Conservation (phyloP, 495 filamentous ascomycete species). For the Xylaria longipes region DNA sequence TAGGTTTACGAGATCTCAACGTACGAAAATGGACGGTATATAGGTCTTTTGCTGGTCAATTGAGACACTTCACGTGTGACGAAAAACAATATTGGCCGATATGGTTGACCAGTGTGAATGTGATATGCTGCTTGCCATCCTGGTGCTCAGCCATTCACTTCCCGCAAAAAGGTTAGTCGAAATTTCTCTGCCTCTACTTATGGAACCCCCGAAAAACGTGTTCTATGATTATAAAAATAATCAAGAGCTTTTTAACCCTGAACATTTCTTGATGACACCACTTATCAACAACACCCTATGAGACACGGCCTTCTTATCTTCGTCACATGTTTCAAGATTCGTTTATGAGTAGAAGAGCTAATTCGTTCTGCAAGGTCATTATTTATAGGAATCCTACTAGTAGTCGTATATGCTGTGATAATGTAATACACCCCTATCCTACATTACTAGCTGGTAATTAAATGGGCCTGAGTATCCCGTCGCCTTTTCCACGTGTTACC, state of each 20-base stretch:
- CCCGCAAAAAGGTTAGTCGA: slow-evolving; percentile 52
- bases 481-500: not conserved
- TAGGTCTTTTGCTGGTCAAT: slow-evolving; percentile 56
- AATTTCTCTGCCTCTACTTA: slow-evolving; percentile 21
- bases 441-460: not conserved
- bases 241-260: slow-evolving; percentile 66
- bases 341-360: not conserved
- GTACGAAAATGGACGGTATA: slow-evolving; percentile 43
- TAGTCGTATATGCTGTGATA: not conserved
- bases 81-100: slow-evolving; percentile 18
- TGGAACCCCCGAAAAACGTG: slow-evolving; percentile 29
- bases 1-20: slow-evolving; percentile 45
- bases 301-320: slow-evolving; percentile 49
- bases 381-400: not conserved
- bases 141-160: slow-evolving; percentile 18
- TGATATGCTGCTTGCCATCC: slow-evolving; percentile 32
- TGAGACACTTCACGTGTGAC: slow-evolving; percentile 41
- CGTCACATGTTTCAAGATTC: slow-evolving; percentile 11
- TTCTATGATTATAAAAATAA: slow-evolving; percentile 59
- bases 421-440: not conserved
- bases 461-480: not conserved
- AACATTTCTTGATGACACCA: slow-evolving; percentile 53
- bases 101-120: slow-evolving; percentile 25
- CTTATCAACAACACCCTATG: slow-evolving; percentile 57
- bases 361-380: not conserved